Conservation (phyloP, 2,329 filamentous ascomycete genomes). For the Ophiosphaerella herpotricha region DNA sequence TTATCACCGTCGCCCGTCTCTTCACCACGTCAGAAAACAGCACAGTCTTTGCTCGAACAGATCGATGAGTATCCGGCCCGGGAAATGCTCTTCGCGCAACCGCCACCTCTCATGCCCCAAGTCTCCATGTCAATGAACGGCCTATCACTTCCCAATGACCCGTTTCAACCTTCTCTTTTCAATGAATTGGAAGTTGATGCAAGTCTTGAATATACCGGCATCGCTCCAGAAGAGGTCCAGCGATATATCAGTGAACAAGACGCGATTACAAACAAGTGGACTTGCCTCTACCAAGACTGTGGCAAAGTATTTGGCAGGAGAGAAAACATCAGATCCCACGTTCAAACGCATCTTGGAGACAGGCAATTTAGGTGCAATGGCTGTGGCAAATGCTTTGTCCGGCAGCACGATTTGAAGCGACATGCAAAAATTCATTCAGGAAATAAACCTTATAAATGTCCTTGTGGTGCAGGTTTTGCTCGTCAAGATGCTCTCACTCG, state of each 20-base stretch:
- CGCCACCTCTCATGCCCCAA: constrained; percentile 28
- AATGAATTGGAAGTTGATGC: constrained; percentile 61
- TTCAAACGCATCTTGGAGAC: constrained; percentile 96
- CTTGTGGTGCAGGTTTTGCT: constrained; percentile 92
- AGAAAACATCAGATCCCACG: constrained; percentile 98
- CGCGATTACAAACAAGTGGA: constrained; percentile 51
- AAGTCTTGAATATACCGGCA: constrained; percentile 76
- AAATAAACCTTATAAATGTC: constrained; percentile 92
- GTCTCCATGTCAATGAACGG: constrained; percentile 26
- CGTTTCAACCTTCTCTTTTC: constrained; percentile 26
- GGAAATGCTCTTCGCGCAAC: constrained; percentile 38
- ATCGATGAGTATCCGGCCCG: constrained; percentile 38
- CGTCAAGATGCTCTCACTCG: constrained; percentile 93
- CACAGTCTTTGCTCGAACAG: constrained; percentile 41
- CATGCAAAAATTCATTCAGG: constrained; percentile 98
- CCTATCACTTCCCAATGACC: constrained; percentile 20
- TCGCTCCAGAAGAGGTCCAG: constrained; percentile 76
- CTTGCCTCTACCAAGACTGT: constrained; percentile 67
- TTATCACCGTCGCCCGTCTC: constrained; percentile 51
- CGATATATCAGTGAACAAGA: constrained; percentile 55
- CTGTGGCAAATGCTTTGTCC: constrained; percentile 94
- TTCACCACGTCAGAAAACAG: constrained; percentile 42
- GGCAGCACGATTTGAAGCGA: constrained; percentile 94
- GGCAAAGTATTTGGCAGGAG: constrained; percentile 92
- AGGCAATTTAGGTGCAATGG: constrained; percentile 92